Evolutionary conservation across 2,329 filamentous ascomycete species (phyloP).

Genomic region (Cercospora nicotianae): DNA sequence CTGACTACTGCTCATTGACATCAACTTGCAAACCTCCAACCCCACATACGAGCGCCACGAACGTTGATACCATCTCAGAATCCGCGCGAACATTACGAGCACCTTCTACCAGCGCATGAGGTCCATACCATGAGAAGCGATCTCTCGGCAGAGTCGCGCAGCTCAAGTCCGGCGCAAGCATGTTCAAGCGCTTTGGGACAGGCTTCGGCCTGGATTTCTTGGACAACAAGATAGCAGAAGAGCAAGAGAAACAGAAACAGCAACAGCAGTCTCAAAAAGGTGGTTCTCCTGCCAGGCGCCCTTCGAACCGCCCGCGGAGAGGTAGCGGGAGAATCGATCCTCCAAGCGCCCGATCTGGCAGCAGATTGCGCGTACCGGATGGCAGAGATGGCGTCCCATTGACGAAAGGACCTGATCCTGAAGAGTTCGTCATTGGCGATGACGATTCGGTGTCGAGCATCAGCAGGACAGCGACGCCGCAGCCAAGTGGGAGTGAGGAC

Average conservation of each 20-base stretch:
- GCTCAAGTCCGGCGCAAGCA: constrained; percentile 28
- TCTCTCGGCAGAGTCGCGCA: constrained; percentile 13
- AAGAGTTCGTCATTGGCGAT: constrained; percentile 85
- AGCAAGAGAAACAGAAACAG: constrained; percentile 75
- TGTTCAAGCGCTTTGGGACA: constrained; percentile 35
- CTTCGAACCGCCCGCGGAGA: constrained; percentile 48
- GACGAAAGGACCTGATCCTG: constrained; percentile 69
- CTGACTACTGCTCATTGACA: constrained; percentile 6
- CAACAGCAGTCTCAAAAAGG: constrained; percentile 17
- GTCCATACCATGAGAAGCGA: constrained; percentile 23
- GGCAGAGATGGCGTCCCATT: constrained; percentile 12
- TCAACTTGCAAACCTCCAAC: not conserved
- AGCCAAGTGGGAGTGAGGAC: constrained; percentile 43
- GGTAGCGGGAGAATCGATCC: constrained; percentile 41
- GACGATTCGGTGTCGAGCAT: constrained; percentile 65
- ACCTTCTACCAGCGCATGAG: constrained; percentile 3
- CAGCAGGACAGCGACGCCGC: constrained; percentile 63
- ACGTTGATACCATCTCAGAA: not conserved
- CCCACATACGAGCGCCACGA: not conserved
- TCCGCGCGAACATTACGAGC: not conserved
- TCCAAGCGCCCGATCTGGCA: constrained; percentile 30
- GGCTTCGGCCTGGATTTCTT: constrained; percentile 42
- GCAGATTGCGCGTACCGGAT: constrained; percentile 31
- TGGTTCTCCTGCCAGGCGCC: constrained; percentile 36
- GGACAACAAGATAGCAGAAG: constrained; percentile 74